Conservation (phyloP, 176 grass and related monocot species). For the Oryza rufipogon region DNA sequence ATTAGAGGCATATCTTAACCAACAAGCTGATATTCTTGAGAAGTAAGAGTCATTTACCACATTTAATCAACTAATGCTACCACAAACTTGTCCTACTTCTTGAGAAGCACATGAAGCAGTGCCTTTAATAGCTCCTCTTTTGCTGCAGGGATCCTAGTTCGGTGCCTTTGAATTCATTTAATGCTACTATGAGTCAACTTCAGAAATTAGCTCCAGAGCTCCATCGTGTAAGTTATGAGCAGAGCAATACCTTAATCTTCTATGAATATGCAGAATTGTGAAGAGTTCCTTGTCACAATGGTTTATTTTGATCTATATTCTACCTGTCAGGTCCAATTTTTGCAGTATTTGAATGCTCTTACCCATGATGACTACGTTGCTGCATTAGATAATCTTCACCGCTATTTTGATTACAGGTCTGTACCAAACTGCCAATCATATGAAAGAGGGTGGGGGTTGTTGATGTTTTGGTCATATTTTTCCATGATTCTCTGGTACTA, state of each 20-base stretch:
- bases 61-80: constrained; percentile 28
- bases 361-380: constrained; percentile 83
- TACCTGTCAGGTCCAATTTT: constrained; percentile 72
- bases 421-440: constrained; percentile 16
- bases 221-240: constrained; percentile 81
- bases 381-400: constrained; percentile 84
- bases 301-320: constrained; percentile 36
- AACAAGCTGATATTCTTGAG: constrained; percentile 90
- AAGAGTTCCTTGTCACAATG: constrained; percentile 5
- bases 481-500: not conserved
- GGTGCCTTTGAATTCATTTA: constrained; percentile 94
- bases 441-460: too few species aligned
- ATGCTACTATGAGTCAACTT: constrained; percentile 68
- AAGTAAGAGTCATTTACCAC: constrained; percentile 56
- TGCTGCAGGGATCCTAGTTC: constrained; percentile 70
- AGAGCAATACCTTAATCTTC: constrained; percentile 32
- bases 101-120: constrained; percentile 23
- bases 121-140: constrained; percentile 31
- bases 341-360: constrained; percentile 93
- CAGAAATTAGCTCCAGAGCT: constrained; percentile 82
- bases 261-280: constrained; percentile 15
- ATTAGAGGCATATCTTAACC: constrained; percentile 93
- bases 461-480: too few species aligned
- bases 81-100: constrained; percentile 21
- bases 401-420: constrained; percentile 97